These are phyloP conservation scores for Sclerotinia trifoliorum DNA, from an alignment of 2,329 filamentous ascomycete genomes.

Conservation along the genomic window DNA sequence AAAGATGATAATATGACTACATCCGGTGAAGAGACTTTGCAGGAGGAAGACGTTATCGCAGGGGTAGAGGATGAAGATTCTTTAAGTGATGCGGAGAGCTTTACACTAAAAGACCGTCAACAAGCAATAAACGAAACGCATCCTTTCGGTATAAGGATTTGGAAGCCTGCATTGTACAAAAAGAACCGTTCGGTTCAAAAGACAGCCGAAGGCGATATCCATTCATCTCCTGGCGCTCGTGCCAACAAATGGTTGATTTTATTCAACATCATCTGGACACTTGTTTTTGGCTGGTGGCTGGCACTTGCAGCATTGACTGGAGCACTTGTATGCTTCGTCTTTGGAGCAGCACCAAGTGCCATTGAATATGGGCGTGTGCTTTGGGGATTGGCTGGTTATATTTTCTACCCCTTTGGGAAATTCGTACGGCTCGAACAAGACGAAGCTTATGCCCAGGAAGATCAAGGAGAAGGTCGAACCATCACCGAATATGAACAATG, in stretches of 20 bases:
- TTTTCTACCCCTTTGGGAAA: constrained; percentile 96
- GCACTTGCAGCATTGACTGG: constrained; percentile 71
- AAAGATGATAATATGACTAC: constrained; percentile 27
- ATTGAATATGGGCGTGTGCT: constrained; percentile 83
- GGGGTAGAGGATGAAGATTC: constrained; percentile 50
- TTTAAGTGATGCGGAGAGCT: constrained; percentile 91
- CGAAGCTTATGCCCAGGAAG: constrained; percentile 90
- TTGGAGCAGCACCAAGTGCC: constrained; percentile 76
- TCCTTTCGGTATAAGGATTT: constrained; percentile 96
- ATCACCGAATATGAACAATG: constrained; percentile 99
- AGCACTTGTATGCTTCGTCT: constrained; percentile 73
- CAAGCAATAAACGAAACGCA: constrained; percentile 98
- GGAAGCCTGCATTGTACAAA: constrained; percentile 98
- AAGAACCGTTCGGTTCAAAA: constrained; percentile 95
- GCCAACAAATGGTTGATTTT: constrained; percentile 82
- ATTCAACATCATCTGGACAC: constrained; percentile 87
- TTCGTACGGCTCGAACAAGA: constrained; percentile 93
- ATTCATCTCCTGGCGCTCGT: constrained; percentile 84
- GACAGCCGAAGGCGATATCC: constrained; percentile 93
- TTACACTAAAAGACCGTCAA: constrained; percentile 94
- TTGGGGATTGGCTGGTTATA: constrained; percentile 77
- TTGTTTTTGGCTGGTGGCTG: constrained; percentile 97
- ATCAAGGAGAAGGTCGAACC: constrained; percentile 91
- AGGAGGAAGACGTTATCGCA: constrained; percentile 43
- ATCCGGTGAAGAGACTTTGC: constrained; percentile 33